Percentiles rank a stretch among this genome's conserved stretches.
Evolutionary conservation across 1,284 basidiomycete genomes (phyloP).

Genomic region (Ceratobasidium sp.): DNA sequence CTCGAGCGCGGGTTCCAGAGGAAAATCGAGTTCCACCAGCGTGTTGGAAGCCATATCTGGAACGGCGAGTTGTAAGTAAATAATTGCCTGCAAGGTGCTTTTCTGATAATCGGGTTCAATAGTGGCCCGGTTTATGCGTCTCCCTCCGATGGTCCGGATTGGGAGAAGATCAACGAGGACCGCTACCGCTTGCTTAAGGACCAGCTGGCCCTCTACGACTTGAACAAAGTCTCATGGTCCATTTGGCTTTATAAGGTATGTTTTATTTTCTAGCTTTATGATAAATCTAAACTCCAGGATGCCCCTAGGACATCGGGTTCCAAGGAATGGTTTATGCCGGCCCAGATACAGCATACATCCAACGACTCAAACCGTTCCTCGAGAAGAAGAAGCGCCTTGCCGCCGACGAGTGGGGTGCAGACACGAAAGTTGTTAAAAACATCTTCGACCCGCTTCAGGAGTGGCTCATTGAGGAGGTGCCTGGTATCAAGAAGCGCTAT

Average conservation of each 20-base stretch:
- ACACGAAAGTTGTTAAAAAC: slow-evolving; percentile 57
- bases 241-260: slow-evolving; percentile 82
- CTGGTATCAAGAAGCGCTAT: slow-evolving; percentile 49
- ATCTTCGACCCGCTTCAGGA: slow-evolving; percentile 60
- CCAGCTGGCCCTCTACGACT: slow-evolving; percentile 75
- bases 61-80: slow-evolving; percentile 68
- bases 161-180: slow-evolving; percentile 69
- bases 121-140: slow-evolving; percentile 42
- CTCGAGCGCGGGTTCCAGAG: slow-evolving; percentile 65
- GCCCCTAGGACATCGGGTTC: slow-evolving; percentile 73
- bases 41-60: slow-evolving; percentile 63
- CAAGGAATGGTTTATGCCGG: slow-evolving; percentile 80
- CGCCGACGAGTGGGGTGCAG: slow-evolving; percentile 71
- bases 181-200: slow-evolving; percentile 72
- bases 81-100: background rate
- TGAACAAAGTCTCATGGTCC: slow-evolving; percentile 66
- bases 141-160: slow-evolving; percentile 47
- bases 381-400: slow-evolving; percentile 69
- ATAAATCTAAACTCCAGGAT: background rate
- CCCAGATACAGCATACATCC: slow-evolving; percentile 72
- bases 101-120: no score
- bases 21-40: slow-evolving; percentile 55
- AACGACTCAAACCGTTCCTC: slow-evolving; percentile 67
- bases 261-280: no score
- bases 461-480: slow-evolving; percentile 47